Evolutionary conservation across 306 rosid species (phyloP), one percentile per base, ranked within the genome.

Genomic region (Benincasa hispida): DNA sequence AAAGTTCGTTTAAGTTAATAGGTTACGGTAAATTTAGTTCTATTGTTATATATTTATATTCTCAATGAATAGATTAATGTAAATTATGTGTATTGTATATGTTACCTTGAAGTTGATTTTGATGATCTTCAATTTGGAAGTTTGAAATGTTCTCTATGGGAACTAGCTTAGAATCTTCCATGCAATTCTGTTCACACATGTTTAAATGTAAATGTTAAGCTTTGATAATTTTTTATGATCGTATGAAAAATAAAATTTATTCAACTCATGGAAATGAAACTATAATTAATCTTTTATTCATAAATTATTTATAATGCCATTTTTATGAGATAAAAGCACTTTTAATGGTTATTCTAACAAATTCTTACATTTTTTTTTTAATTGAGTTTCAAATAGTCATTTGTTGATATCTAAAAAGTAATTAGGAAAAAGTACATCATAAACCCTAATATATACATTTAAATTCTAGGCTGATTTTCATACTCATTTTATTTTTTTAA

Each of bases 111-210:
- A 87, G 75, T 47, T 81, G 87, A 57, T 47, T 70, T 58, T 80
- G 78, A 45, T 84, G 78, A 47, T 83, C 87, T 45, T 86, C 88
- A 70, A 81, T 85, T 53, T 32, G 96, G 78, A 85, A 88, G 81
- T 82, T 74, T 51, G 93, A 79, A 72, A 88, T 85, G 72, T 85
- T 86, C 79, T 91, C 88, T 19, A 88, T 82, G 6, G 96, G 91
- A 54, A 91, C 85, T 76, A 90, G 56, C 84, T 88, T 91, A 76
- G 74, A 69, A 54, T 91, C 92, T 76, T 88, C 97, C 81, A 75
- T 83, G 56, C 84, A 88, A 83, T 80, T 87, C 98, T 93, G 84
- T 76, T 63, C 72, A 82, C 65, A 60, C 41, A 60, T 18, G 17
- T 34, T 75, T 13, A 2, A 81, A 58, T 8, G 28, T 1, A 62